Evolutionary conservation across 148 eudicot species (phyloP).

Genomic region (Amaranthus cruentus): DNA sequence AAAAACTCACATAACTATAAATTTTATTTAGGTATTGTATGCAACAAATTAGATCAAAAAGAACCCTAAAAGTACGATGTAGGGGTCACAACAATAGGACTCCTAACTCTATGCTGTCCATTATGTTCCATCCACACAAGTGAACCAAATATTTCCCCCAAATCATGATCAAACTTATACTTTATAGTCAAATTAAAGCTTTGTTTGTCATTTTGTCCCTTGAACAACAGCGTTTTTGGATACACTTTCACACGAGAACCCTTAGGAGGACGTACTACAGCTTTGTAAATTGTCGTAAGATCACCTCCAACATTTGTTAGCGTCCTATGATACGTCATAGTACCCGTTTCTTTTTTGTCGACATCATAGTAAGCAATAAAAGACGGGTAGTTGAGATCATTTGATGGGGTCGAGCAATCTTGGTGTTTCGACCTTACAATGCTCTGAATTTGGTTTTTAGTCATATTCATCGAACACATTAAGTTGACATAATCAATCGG

Average conservation of each 20-base stretch:
- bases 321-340: conserved; percentile 26
- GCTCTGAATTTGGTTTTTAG: conserved; percentile 16
- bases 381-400: conserved; percentile 38
- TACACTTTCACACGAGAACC: conserved; percentile 20
- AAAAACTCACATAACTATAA: background rate
- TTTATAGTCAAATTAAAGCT: conserved; percentile 25
- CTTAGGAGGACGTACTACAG: conserved; percentile 15
- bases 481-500: conserved; percentile 31
- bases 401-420: conserved; percentile 26
- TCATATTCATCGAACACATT: conserved; percentile 32
- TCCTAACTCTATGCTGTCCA: conserved; percentile 32
- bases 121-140: conserved; percentile 32
- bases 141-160: conserved; percentile 21
- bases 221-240: conserved; percentile 29
- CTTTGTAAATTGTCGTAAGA: conserved; percentile 22
- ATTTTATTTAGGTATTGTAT: background rate
- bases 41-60: background rate
- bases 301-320: conserved; percentile 27
- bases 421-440: conserved; percentile 20
- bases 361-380: conserved; percentile 26
- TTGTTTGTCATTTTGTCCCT: conserved; percentile 22
- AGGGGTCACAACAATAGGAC: conserved; percentile 37
- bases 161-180: conserved; percentile 10
- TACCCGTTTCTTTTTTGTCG: conserved; percentile 6
- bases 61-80: background rate